These are phyloP conservation scores for Discostella pseudostelligera DNA, from an alignment of 108 stramenopile genomes.

Conservation along the genomic window DNA sequence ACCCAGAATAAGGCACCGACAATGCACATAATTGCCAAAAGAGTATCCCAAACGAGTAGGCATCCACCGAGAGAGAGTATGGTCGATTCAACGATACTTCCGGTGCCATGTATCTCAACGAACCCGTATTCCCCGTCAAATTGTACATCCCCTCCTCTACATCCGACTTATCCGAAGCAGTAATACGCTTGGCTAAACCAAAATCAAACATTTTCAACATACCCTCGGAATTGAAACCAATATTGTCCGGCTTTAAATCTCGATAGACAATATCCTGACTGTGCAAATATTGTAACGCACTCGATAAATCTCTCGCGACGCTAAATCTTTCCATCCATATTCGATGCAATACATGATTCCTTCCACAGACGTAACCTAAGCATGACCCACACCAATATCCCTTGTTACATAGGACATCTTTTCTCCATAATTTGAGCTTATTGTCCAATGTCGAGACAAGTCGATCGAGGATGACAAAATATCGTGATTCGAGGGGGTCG, in stretches of 20 bases:
- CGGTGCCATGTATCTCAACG: conserved; percentile 78
- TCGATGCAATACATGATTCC: conserved; percentile 59
- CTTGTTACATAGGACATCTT: conserved; percentile 56
- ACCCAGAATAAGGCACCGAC: conserved; percentile 73
- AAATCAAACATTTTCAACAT: conserved; percentile 82
- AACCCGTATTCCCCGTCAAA: conserved; percentile 84
- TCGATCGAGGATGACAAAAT: conserved; percentile 82
- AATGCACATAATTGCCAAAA: conserved; percentile 87
- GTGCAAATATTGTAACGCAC: conserved; percentile 82
- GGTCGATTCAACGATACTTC: conserved; percentile 68
- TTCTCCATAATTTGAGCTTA: conserved; percentile 72
- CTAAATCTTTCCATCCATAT: conserved; percentile 76
- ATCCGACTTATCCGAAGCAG: conserved; percentile 44
- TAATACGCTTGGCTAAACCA: conserved; percentile 77
- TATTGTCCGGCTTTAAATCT: conserved; percentile 69
- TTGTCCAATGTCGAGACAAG: conserved; percentile 70
- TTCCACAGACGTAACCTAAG: conserved; percentile 80
- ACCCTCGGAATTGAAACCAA: conserved; percentile 69
- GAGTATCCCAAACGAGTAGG: conserved; percentile 84
- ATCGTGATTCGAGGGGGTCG: conserved; percentile 74
- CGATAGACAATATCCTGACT: conserved; percentile 69
- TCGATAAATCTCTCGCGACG: conserved; percentile 68
- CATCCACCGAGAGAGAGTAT: conserved; percentile 74
- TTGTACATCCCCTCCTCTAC: conserved; percentile 55
- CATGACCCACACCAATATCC: conserved; percentile 64